Conservation (phyloP, 768 basidiomycete genomes). For the Suillus alpinus region DNA sequence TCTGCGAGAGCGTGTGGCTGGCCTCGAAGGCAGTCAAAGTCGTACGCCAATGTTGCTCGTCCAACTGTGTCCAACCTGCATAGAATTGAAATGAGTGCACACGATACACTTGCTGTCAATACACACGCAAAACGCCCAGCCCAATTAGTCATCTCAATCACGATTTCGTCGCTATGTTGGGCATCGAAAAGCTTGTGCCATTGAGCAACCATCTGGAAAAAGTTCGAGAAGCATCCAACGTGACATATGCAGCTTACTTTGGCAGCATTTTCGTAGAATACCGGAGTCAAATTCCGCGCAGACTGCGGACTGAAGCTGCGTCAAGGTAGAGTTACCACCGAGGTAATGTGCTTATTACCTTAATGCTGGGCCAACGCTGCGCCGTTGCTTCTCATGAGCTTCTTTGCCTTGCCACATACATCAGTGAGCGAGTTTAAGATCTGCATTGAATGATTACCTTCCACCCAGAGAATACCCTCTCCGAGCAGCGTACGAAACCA, state of each 20-base stretch:
- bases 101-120: not conserved
- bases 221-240: slow-evolving; percentile 3
- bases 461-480: slow-evolving; percentile 64
- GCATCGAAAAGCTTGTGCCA: slow-evolving; percentile 49
- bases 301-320: slow-evolving; percentile 42
- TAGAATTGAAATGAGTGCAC: slow-evolving; percentile 1
- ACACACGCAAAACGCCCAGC: slow-evolving; percentile 59
- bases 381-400: slow-evolving; percentile 55
- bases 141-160: slow-evolving; percentile 58
- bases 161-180: slow-evolving; percentile 35
- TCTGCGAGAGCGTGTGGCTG: slow-evolving; percentile 47
- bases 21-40: slow-evolving; percentile 55
- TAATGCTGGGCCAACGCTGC: slow-evolving; percentile 52
- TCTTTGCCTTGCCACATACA: slow-evolving; percentile 41
- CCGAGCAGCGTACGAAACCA: slow-evolving; percentile 64
- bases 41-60: slow-evolving; percentile 60
- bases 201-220: slow-evolving; percentile 39
- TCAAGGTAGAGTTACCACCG: not conserved
- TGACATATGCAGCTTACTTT: slow-evolving; percentile 24
- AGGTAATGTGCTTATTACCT: slow-evolving; percentile 36
- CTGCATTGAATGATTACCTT: slow-evolving; percentile 39
- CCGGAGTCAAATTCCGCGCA: slow-evolving; percentile 46
- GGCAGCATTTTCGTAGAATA: slow-evolving; percentile 57
- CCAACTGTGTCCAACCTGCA: slow-evolving; percentile 56
- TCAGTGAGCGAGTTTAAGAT: slow-evolving; percentile 3